phyloP scores from a whole-genome alignment of 331 rosid genomes.

The Acacia concinna region DNA sequence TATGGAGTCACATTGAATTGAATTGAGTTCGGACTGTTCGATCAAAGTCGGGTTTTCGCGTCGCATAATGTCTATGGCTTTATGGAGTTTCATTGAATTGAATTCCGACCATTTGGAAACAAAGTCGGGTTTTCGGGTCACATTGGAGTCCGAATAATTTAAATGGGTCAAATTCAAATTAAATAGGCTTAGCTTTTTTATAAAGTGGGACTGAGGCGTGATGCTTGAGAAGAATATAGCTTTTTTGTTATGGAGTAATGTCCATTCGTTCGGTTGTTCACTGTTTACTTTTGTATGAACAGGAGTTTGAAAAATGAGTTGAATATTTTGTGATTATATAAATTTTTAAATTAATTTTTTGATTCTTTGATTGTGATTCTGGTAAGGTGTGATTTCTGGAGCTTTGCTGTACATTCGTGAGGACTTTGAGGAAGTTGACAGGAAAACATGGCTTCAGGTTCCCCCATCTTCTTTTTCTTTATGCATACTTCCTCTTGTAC shows the following conservation, averaged over 20 bases:
- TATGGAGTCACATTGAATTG: background rate
- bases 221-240: background rate
- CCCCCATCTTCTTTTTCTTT: background rate
- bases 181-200: background rate
- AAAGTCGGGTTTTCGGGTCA: too few species aligned
- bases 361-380: background rate
- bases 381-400: constrained; percentile 93
- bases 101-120: background rate
- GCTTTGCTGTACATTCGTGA: constrained; percentile 79
- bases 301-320: background rate
- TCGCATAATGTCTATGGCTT: background rate
- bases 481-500: too few species aligned
- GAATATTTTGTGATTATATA: background rate
- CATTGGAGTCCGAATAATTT: too few species aligned
- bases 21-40: background rate
- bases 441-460: constrained; percentile 78
- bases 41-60: too few species aligned
- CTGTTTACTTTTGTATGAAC: background rate
- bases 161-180: too few species aligned
- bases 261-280: too few species aligned
- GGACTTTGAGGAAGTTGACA: constrained; percentile 56
- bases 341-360: background rate
- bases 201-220: background rate
- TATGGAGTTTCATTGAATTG: background rate
- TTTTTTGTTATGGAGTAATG: too few species aligned